Evolutionary conservation across 2,329 filamentous ascomycete genomes (phyloP), one percentile per base, ranked within the genome.

Genomic region (Trichothecium roseum): DNA sequence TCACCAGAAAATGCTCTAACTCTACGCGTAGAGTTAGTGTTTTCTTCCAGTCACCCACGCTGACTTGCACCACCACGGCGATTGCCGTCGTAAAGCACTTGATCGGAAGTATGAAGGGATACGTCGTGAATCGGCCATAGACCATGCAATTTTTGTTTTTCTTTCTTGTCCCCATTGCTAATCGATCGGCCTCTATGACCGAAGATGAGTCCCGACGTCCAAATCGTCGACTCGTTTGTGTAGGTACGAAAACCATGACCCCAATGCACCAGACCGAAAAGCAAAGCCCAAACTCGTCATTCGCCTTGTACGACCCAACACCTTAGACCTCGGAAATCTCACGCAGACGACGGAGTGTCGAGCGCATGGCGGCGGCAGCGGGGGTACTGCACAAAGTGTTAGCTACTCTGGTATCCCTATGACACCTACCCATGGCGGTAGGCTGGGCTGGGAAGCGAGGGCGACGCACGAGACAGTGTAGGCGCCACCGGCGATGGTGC

Each of bases 271-370:
- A 58, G 55, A 61, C 58, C 57, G 59, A 62, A 63, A 63, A 62
- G 57, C 58, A 61, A 58, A 60, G 56, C 54, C 57, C 46, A 56
- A 55, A 52, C 20, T 24, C 31, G 31, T 18, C 16, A 33, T 33
- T 18, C 20, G n/a, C 18, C 20, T 22, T 22, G 10, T 33, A 16
- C 17, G 20, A 14, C 32, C 38, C 40, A 48, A 40, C 46, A 56
- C 55, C 63, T 73, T 84, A 89, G 69, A 93, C 85, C 79, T 94
- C 88, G 62, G 84, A 84, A 72, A 94, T 94, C 73, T 95, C 88
- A 65, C 88, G 83, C 72, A 95, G 77, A 79, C 88, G 83, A 72
- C 88, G 84, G 69, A 95, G 87, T 56, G 88, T 95, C 55, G 88
- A 95, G 69, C 88, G 80, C 69, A 88, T 94, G 57, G 88, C 86